Base-by-base conservation (phyloP, 371 early-diverging fungal genomes). In the Mucor plumbeus region DNA sequence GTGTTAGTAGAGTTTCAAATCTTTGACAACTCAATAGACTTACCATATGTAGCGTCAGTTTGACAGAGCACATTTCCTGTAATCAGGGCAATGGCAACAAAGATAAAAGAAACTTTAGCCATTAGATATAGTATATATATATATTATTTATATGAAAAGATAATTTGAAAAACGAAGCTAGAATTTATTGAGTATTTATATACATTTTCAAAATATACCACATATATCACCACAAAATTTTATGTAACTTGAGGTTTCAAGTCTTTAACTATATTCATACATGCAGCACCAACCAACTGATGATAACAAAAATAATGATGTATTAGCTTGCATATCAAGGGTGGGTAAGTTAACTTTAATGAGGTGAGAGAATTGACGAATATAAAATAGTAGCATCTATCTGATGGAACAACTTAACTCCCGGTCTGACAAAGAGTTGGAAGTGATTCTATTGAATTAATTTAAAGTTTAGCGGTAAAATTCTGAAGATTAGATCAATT, bases 21-120 rank as follows among this genome's bases (percentile, higher is more conserved):
- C 26, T 3, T 26, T 26, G 26, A 26, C 3, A 26, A 26, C 3
- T 13, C 31, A 54, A 58, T 7, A 15, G 4, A 19, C 38, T 59
- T 66, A 69, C 73, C 73, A 59, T 65, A 66, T 17, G 65, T 61
- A 9, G 71, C 48, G 4, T 69, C 66, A 13, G 70, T 62, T 59
- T 65, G 59, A 47, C 66, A 66, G 15, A 70, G 41, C 3, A 59
- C 61, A 33, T 53, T 61, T 13, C 60, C 63, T 14, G 70, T 59
- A 26, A 73, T 65, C 21, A 73, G 65, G 1, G 70, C 70, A 44
- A 73, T 63, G 15, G 73, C 73, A 14, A 69, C 73, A 21, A 73
- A 53, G 33, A 73, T 73, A 17, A 56, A 63, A 38, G 70, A 69
- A 31, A 70, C 41, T 41, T 63, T 73, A 36, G 70, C 55, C 73